These are phyloP conservation scores for Monilinia fructigena DNA, from an alignment of 2,329 filamentous ascomycete species.

Conservation along the genomic window DNA sequence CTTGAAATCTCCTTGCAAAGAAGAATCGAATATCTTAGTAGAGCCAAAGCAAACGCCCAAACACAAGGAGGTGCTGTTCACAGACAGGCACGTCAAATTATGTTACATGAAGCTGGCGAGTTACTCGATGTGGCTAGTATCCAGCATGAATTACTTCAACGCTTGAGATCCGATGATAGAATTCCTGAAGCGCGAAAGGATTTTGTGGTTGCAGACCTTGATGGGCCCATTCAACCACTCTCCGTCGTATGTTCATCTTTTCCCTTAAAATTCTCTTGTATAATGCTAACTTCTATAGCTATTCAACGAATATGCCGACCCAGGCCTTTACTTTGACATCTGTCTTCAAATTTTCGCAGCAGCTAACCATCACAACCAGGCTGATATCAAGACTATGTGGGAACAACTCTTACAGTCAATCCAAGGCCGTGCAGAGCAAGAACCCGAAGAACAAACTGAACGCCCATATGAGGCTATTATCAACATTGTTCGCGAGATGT, in stretches of 20 bases:
- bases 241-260: slow-evolving; percentile 61
- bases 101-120: slow-evolving; percentile 81
- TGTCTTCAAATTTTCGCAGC: slow-evolving; percentile 89
- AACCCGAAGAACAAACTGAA: slow-evolving; percentile 43
- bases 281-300: slow-evolving; percentile 53
- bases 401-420: slow-evolving; percentile 72
- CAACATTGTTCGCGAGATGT: slow-evolving; percentile 61
- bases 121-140: slow-evolving; percentile 91
- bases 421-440: slow-evolving; percentile 49
- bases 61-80: slow-evolving; percentile 75
- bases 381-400: slow-evolving; percentile 84
- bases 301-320: slow-evolving; percentile 90
- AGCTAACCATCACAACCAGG: slow-evolving; percentile 84
- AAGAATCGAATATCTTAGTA: slow-evolving; percentile 84
- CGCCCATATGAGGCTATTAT: slow-evolving; percentile 71
- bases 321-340: slow-evolving; percentile 89
- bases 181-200: slow-evolving; percentile 61
- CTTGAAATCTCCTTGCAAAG: slow-evolving; percentile 78
- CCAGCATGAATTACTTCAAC: slow-evolving; percentile 84
- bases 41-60: slow-evolving; percentile 88
- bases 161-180: slow-evolving; percentile 70
- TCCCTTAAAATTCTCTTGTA: neutral
- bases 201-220: slow-evolving; percentile 65
- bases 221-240: slow-evolving; percentile 75
- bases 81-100: slow-evolving; percentile 76